Base-by-base conservation (phyloP, 1,284 basidiomycete genomes). In the Tausonia pullulans region DNA sequence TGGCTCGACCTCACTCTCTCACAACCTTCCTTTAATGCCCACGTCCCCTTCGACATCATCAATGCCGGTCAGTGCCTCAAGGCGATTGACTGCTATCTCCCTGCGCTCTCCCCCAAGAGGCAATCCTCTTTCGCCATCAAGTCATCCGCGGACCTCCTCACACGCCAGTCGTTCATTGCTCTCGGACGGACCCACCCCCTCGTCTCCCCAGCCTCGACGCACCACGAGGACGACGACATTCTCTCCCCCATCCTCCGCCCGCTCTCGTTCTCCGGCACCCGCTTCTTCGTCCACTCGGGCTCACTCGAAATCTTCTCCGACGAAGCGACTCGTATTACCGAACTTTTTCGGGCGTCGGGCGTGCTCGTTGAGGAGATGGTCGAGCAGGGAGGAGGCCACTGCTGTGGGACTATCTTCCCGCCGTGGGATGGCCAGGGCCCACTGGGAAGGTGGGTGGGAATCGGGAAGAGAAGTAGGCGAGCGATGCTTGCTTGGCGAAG, bases 1-100 rank as follows among this genome's bases (percentile, higher is more conserved):
- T 65, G 64, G 64, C 46, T 61, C 43, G 64, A 65, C 39, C 59
- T 65, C 41, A 56, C 64, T 8, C 58, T 60, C 39, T 61, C 58
- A 9, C 64, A 65, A 2, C 64, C 64, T 3, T 41, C 59, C 27
- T 16, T 57, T n/a, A 2, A 49, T 4, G 4, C 11, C 10, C 61
- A 65, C 53, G 27, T 10, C 4, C 54, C 43, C n/a, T 58, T 56
- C 51, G 64, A 65, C 39, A 53, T 65, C 46, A 52, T 65, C 27
- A 65, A 65, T 13, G 14, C 39, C n/a, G 16, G 9, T 2, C 64
- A 66, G 48, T 51, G 43, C 45, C 16, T 58, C 10, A 52, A 49
- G 5, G 59, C 64, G 14, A 52, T 53, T 6, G 8, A 41, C 4
- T 39, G 46, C 45, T 66, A 66, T 49, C 51, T 58, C 10, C 48